Evolutionary conservation across 768 basidiomycete species (phyloP).

Genomic region (Boletus rufocinnamomeus): DNA sequence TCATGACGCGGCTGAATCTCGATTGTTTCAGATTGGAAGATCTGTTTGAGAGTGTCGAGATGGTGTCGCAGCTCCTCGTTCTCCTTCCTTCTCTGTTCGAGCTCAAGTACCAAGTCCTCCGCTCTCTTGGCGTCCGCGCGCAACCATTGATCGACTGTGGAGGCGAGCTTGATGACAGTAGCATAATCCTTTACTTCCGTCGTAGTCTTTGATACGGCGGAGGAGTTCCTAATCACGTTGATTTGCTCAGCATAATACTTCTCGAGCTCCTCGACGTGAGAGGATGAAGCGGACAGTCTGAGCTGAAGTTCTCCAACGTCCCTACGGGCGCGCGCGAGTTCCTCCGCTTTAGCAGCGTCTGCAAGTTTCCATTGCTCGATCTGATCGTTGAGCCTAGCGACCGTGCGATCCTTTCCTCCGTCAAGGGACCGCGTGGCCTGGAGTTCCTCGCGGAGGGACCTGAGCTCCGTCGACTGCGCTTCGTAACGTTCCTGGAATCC

Average conservation of each 20-base stretch:
- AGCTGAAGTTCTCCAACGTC: not conserved
- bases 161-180: conserved; percentile 9
- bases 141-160: conserved; percentile 10
- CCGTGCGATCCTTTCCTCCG: not conserved
- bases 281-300: not conserved
- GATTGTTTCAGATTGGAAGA: not conserved
- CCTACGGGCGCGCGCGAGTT: not conserved
- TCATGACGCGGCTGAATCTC: conserved; percentile 2
- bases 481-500: not conserved
- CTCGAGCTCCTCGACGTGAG: not conserved
- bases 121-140: conserved; percentile 7
- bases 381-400: not conserved
- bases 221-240: not conserved
- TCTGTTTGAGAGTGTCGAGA: conserved; percentile 9
- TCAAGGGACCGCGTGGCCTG: not conserved
- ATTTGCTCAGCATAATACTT: not conserved
- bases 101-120: not conserved
- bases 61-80: conserved; percentile 7
- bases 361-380: not conserved
- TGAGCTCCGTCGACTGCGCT: not conserved
- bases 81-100: conserved; percentile 10
- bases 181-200: conserved; percentile 1
- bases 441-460: not conserved
- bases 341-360: not conserved
- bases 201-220: not conserved